A percentile compares a stretch with the other conserved stretches of the same genome.
These are phyloP conservation scores for Claviceps digitariae DNA, from an alignment of 2,329 filamentous ascomycete genomes.

Conservation along the genomic window DNA sequence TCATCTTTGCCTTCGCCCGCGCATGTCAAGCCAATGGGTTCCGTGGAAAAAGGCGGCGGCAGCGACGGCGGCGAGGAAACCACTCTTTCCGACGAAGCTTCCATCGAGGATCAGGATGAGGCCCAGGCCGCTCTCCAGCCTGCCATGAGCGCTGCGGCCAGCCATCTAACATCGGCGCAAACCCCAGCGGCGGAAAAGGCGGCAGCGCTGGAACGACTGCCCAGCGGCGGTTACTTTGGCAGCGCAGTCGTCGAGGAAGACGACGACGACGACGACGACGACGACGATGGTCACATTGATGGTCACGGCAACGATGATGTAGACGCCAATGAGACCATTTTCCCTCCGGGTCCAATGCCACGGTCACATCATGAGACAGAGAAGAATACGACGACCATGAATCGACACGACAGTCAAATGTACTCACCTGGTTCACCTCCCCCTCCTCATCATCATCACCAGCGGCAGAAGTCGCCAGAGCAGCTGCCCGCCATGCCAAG, in stretches of 20 bases:
- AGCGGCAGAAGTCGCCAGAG: background rate
- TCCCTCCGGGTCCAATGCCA: slow-evolving; percentile 9
- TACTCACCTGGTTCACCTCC: background rate
- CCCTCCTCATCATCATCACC: background rate
- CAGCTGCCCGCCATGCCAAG: slow-evolving; percentile 13
- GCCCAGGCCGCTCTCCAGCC: slow-evolving; percentile 47
- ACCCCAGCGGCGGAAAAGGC: slow-evolving; percentile 46
- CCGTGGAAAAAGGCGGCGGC: background rate
- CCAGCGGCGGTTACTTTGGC: slow-evolving; percentile 13
- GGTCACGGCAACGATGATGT: background rate
- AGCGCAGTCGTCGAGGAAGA: slow-evolving; percentile 8
- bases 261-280: slow-evolving; percentile 7
- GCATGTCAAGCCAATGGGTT: background rate
- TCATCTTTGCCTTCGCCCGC: background rate
- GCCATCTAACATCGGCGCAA: slow-evolving; percentile 37
- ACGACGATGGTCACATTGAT: slow-evolving; percentile 10
- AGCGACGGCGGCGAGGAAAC: slow-evolving; percentile 8
- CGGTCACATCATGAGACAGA: background rate
- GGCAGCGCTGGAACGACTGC: slow-evolving; percentile 34
- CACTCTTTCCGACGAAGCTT: slow-evolving; percentile 10
- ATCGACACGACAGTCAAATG: background rate
- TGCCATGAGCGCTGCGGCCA: slow-evolving; percentile 42
- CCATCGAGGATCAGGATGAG: slow-evolving; percentile 34
- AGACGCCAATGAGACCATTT: slow-evolving; percentile 7
- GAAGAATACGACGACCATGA: background rate